These are phyloP conservation scores for Penicillium fimorum DNA, from an alignment of 495 filamentous ascomycete species.

Conservation along the genomic window DNA sequence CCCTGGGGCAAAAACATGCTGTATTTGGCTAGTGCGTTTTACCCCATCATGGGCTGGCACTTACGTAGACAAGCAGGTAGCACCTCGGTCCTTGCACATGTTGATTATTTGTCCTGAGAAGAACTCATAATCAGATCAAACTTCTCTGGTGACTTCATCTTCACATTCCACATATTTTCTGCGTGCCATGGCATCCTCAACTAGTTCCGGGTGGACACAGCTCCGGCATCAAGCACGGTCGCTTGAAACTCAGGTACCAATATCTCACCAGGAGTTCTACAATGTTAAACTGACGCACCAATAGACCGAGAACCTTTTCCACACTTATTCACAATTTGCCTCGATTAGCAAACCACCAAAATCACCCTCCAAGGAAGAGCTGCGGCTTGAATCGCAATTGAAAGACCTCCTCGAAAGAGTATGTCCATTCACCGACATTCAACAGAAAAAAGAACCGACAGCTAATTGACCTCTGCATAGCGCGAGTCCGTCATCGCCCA, in stretches of 20 bases:
- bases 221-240: conserved; percentile 89
- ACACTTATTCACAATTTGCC: conserved; percentile 95
- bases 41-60: conserved; percentile 13
- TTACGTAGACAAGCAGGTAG: conserved; percentile 19
- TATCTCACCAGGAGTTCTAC: neutral
- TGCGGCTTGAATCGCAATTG: conserved; percentile 71
- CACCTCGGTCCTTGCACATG: conserved; percentile 14
- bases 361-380: conserved; percentile 84
- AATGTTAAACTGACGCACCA: conserved; percentile 10
- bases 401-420: conserved; percentile 72
- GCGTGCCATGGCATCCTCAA: conserved; percentile 64
- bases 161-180: neutral
- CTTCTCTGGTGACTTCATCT: neutral
- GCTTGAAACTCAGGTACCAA: conserved; percentile 82
- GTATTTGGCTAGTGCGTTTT: conserved; percentile 15
- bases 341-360: conserved; percentile 72
- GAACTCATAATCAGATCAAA: conserved; percentile 13
- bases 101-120: conserved; percentile 5
- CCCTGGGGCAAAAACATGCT: conserved; percentile 7
- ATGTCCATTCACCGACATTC: conserved; percentile 14
- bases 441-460: conserved; percentile 4
- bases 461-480: conserved; percentile 41
- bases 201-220: conserved; percentile 89
- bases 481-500: conserved; percentile 79
- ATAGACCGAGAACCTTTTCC: conserved; percentile 89